Evolutionary conservation across 352 stramenopile species (phyloP).

Genomic region (Blastocystis sp.): DNA sequence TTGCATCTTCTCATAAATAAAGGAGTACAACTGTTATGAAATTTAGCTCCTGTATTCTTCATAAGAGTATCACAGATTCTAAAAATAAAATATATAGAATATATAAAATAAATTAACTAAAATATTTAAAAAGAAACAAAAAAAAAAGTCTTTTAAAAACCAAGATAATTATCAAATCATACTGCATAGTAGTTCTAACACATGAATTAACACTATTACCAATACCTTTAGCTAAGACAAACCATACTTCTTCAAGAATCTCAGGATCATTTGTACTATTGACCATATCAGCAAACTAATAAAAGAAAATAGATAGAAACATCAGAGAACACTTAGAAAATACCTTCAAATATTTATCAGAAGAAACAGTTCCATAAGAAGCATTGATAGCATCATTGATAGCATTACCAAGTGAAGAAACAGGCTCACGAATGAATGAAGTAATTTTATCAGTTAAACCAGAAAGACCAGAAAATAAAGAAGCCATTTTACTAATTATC

Average conservation of each 20-base stretch:
- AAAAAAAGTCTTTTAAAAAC: too few species aligned
- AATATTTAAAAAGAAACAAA: too few species aligned
- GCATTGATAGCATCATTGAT: slow-evolving; percentile 32
- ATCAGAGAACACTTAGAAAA: not conserved
- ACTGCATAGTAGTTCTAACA: slow-evolving; percentile 18
- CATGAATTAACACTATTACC: slow-evolving; percentile 10
- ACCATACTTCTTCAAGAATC: slow-evolving; percentile 35
- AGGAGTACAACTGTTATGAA: slow-evolving; percentile 29
- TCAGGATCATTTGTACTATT: slow-evolving; percentile 21
- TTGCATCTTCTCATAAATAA: slow-evolving; percentile 27
- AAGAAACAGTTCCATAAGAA: not conserved
- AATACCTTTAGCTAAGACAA: slow-evolving; percentile 19
- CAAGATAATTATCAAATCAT: too few species aligned
- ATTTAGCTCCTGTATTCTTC: slow-evolving; percentile 30
- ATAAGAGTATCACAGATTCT: slow-evolving; percentile 33
- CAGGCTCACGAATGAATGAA: slow-evolving; percentile 31
- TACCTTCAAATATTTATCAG: slow-evolving; percentile 29
- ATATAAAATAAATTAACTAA: too few species aligned
- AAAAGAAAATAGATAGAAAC: slow-evolving; percentile 2
- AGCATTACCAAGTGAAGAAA: slow-evolving; percentile 30
- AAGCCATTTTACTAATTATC: too few species aligned
- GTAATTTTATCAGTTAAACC: slow-evolving; percentile 27
- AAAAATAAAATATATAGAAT: not conserved
- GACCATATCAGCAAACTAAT: slow-evolving; percentile 34
- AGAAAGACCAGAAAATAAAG: slow-evolving; percentile 36